Evolutionary conservation across 768 basidiomycete genomes (phyloP), one percentile per base, ranked within the genome.

Genomic region (Chalciporus chontae): DNA sequence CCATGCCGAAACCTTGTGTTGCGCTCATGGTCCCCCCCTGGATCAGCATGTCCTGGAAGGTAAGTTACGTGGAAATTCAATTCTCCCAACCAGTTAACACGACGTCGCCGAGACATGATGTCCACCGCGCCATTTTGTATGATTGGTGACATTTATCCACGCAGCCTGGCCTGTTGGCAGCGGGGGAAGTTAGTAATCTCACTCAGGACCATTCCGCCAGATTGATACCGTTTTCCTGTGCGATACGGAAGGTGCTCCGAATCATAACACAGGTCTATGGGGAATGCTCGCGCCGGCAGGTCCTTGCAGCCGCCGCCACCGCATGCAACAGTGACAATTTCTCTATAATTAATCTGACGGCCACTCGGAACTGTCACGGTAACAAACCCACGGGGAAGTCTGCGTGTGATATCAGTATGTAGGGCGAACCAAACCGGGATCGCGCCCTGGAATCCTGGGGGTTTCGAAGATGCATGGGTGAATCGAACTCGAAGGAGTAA

Each of bases 251-350:
- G 37, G 47, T n/a, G 7, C 34, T n/a, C 8, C 8, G 27, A 11
- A 29, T 11, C 13, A 4, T 10, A 2, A 14, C 31, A 31, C 10
- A 9, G 31, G 31, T 11, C 13, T 31, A 9, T 11, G 4, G 9
- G 10, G 31, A 7, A 8, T 36, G 34, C 5, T 36, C 13, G 13
- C 31, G 8, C 8, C n/a, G 34, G 34, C n/a, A n/a, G 15, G 62
- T 59, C 61, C 54, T 48, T 56, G 45, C 46, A 41, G 52, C 61
- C 61, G 61, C 32, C 40, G 61, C 61, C 61, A 63, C 63, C 61
- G 61, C 63, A 59, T 8, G 11, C 27, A 42, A 40, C 29, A 31
- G 10, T 14, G 10, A 31, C 21, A 21, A 21, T 21, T 11, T 31
- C 13, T 31, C 31, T 31, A 14, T 31, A 31, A 31, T 31, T 31